Base-by-base conservation (phyloP, 164 flowering plant species). In the Paratinospora sagittata region DNA sequence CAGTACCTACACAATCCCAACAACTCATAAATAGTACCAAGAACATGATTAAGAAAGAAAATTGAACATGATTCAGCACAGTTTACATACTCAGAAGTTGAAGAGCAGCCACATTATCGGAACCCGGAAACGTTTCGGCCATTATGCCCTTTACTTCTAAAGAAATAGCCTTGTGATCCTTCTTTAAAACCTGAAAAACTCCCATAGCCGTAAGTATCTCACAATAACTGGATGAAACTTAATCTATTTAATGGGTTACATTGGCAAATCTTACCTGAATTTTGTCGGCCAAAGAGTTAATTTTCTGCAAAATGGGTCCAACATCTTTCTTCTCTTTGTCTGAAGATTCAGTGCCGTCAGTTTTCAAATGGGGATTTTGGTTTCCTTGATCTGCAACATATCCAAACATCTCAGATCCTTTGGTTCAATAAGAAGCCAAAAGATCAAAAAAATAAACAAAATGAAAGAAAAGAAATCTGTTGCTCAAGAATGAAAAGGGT, bases 121-220 rank as follows among this genome's bases (percentile, higher is more conserved):
- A 60, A 26, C 81, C 85, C 17, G 79, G 80, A 81, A 85, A 78
- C 13, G 84, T 69, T 66, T 78, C 80, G 1, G 67, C 34, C 23
- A 55, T 76, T 6, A 81, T 65, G 39, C 58, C 79, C 79, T 89
- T 89, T 23, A 87, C 86, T 78, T 85, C 87, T 45, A 78, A 71
- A 14, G 85, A 79, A 16, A 89, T 69, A 63, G n/a, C 64, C 21
- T 36, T 21, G 41, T 89, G 88, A 23, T 83, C 87, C 63, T 77
- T 80, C 81, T 82, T 89, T 76, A 90, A 73, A 63, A 66, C 65
- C 97, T 92, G 80, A 41, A 75, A 73, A 55, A 55, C 7, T 23
- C 61, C 9, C 21, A 55, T n/a, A 55, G 24, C 6, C 21, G 0
- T 55, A 5, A 55, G 24, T 9, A 55, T 55, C 61, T 55, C 61